Percentiles rank a stretch among this genome's conserved stretches.
These are phyloP conservation scores for Lasiosphaeris hirsuta DNA, from an alignment of 495 filamentous ascomycete species.

Conservation along the genomic window DNA sequence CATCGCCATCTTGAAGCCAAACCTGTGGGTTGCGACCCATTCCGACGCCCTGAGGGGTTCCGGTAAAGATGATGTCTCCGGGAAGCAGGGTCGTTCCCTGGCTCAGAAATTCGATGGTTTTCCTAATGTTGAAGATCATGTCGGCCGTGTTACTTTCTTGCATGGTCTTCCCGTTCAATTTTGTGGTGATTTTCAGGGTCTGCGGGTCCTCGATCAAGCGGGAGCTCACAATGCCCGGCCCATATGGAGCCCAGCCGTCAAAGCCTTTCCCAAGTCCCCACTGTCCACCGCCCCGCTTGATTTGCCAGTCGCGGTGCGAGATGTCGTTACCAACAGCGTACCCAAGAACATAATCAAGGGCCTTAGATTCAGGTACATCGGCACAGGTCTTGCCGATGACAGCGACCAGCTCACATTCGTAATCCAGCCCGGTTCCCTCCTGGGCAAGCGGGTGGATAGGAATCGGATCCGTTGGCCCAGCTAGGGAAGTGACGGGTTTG, in stretches of 20 bases:
- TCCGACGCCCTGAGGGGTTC: slow-evolving; percentile 78
- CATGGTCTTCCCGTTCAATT: slow-evolving; percentile 66
- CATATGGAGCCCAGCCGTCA: slow-evolving; percentile 85
- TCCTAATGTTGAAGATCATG: slow-evolving; percentile 76
- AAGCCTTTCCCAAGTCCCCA: slow-evolving; percentile 83
- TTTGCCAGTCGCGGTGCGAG: slow-evolving; percentile 80
- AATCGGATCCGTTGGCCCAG: slow-evolving; percentile 67
- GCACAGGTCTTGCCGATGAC: slow-evolving; percentile 70
- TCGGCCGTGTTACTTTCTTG: slow-evolving; percentile 75
- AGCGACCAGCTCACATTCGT: slow-evolving; percentile 79
- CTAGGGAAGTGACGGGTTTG: slow-evolving; percentile 71
- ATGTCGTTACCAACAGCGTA: slow-evolving; percentile 83
- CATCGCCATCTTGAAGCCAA: slow-evolving; percentile 78
- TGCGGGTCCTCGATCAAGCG: slow-evolving; percentile 69
- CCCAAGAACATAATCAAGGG: slow-evolving; percentile 72
- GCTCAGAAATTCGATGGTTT: slow-evolving; percentile 71
- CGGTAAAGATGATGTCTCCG: slow-evolving; percentile 82
- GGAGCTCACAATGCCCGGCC: slow-evolving; percentile 72
- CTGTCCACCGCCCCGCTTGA: slow-evolving; percentile 74
- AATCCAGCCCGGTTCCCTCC: slow-evolving; percentile 64
- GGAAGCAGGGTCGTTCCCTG: slow-evolving; percentile 74
- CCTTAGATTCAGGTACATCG: slow-evolving; percentile 63
- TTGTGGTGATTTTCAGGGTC: slow-evolving; percentile 60
- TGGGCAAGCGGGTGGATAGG: slow-evolving; percentile 59
- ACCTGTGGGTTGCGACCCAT: slow-evolving; percentile 69